A percentile compares a stretch with the other conserved stretches of the same genome.
These are phyloP conservation scores for Choiromyces venosus DNA, from an alignment of 495 filamentous ascomycete species.

Conservation along the genomic window DNA sequence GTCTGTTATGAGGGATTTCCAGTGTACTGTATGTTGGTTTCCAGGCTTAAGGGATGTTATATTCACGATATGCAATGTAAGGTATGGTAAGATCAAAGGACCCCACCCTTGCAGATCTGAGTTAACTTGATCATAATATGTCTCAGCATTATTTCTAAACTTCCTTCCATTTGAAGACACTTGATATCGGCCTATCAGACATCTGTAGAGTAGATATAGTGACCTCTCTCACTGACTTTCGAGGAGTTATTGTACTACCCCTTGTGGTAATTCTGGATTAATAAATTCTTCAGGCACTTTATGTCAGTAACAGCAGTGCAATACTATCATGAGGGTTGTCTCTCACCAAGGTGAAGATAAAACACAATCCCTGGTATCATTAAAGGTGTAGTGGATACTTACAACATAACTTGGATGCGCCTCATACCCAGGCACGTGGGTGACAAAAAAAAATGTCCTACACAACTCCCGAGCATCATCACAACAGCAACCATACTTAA, in stretches of 20 bases:
- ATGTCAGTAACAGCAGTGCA: too few relatives aligned
- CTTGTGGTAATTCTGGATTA: not conserved
- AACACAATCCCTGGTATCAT: not conserved
- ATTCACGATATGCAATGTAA: not conserved
- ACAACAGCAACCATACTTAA: too few relatives aligned
- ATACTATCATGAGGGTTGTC: not conserved
- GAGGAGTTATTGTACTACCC: not conserved
- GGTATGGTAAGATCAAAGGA: not conserved
- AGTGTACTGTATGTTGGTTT: not conserved
- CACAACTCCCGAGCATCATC: too few relatives aligned
- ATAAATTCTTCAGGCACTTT: not conserved
- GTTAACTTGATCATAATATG: not conserved
- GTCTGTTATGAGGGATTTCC: not conserved
- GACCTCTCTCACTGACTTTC: not conserved
- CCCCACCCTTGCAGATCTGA: not conserved
- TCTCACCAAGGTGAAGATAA: not conserved
- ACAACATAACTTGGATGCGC: not conserved
- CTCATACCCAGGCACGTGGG: too few relatives aligned
- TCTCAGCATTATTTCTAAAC: not conserved
- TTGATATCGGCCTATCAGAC: not conserved
- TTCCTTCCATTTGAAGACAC: not conserved
- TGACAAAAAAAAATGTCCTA: too few relatives aligned
- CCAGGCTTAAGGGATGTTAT: not conserved
- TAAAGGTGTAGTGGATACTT: not conserved
- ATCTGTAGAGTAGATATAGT: not conserved